Evolutionary conservation across 208 protist species (phyloP).

Genomic region (Trichomonas vaginalis): DNA sequence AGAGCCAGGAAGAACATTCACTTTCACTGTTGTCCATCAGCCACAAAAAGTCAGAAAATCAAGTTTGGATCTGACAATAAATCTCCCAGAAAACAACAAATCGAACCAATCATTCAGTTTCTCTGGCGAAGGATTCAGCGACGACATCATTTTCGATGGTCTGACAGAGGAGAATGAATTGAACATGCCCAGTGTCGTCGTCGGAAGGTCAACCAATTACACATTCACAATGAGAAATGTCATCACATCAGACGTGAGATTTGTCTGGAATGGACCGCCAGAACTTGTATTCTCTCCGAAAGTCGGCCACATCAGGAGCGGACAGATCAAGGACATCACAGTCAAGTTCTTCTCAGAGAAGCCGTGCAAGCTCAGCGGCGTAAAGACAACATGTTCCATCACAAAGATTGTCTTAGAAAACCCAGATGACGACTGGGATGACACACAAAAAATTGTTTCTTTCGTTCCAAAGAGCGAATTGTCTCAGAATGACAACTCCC

Average conservation of each 20-base stretch:
- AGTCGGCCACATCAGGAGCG: not conserved
- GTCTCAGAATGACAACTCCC: not conserved
- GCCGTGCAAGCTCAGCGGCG: not conserved
- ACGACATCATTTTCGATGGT: not conserved
- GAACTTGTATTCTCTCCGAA: not conserved
- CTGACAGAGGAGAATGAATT: not conserved
- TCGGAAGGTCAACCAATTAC: not conserved
- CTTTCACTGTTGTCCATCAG: not conserved
- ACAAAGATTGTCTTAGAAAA: not conserved
- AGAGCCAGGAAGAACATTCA: not conserved
- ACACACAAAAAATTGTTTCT: not conserved
- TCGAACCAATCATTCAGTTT: not conserved
- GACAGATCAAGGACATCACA: not conserved
- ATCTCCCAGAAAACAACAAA: not conserved
- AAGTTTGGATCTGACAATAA: not conserved
- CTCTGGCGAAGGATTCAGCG: not conserved
- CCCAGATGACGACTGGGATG: not conserved
- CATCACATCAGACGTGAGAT: not conserved
- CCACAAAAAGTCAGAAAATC: not conserved
- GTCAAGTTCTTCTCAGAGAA: not conserved
- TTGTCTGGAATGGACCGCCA: not conserved
- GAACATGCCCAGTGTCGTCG: not conserved
- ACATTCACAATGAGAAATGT: conserved; percentile 4
- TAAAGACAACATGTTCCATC: not conserved
- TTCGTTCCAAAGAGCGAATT: not conserved